These are phyloP conservation scores for Dioscorea cayenensis DNA, from an alignment of 116 monocot species.

Conservation along the genomic window DNA sequence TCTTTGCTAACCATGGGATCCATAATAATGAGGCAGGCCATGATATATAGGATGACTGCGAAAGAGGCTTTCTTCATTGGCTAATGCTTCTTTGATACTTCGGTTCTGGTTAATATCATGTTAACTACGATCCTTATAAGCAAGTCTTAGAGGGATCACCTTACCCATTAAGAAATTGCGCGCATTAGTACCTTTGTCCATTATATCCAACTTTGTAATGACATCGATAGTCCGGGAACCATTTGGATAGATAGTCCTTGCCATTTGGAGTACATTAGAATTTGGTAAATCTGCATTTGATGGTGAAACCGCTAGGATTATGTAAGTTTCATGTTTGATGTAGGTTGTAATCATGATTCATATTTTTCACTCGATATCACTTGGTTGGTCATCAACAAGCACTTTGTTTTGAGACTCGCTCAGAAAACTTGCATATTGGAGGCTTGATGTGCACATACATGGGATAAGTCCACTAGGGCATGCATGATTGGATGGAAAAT, in stretches of 20 bases:
- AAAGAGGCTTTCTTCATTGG: conserved; percentile 36
- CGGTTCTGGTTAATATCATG: conserved; percentile 45
- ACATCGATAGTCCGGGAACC: conserved; percentile 78
- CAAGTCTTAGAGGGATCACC: no score
- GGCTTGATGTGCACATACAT: no score
- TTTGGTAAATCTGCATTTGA: conserved; percentile 73
- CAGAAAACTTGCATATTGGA: no score
- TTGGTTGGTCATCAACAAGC: conserved; percentile 63
- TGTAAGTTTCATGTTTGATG: no score
- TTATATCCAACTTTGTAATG: conserved; percentile 84
- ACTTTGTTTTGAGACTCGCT: no score
- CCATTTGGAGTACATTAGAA: conserved; percentile 76
- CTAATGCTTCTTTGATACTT: conserved; percentile 37
- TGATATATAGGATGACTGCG: conserved; percentile 47
- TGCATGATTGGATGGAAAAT: no score
- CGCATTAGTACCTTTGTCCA: conserved; percentile 83
- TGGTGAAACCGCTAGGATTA: conserved; percentile 69
- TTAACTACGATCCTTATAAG: conserved; percentile 81
- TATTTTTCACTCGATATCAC: conserved; percentile 51
- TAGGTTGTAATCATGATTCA: no score
- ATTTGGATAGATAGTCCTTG: conserved; percentile 59
- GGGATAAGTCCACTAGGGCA: no score
- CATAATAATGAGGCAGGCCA: conserved; percentile 73
- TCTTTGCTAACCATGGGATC: conserved; percentile 84
- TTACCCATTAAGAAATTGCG: no score